A percentile compares a stretch with the other conserved stretches of the same genome.
phyloP scores from a whole-genome alignment of 768 basidiomycete genomes.

The Hemileccinum rubropunctum region DNA sequence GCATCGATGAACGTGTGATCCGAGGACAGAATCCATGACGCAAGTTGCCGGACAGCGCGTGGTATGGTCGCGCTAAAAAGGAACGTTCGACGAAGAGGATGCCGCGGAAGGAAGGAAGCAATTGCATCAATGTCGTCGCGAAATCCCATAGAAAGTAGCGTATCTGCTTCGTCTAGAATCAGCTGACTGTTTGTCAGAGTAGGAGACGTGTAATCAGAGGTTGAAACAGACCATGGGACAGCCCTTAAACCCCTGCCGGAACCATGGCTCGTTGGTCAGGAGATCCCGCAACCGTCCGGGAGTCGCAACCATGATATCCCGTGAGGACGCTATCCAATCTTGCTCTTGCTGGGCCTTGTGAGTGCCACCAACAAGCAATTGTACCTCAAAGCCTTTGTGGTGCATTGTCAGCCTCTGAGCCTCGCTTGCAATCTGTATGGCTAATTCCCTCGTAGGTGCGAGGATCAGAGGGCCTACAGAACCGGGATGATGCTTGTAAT shows the following conservation, averaged over 20 bases:
- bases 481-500: slow-evolving; percentile 38
- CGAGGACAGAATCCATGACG: slow-evolving; percentile 52
- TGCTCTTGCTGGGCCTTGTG: slow-evolving; percentile 64
- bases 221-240: slow-evolving; percentile 54
- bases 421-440: slow-evolving; percentile 86
- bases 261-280: slow-evolving; percentile 53
- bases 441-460: slow-evolving; percentile 87
- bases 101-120: slow-evolving; percentile 53
- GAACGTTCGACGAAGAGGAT: slow-evolving; percentile 79
- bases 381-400: slow-evolving; percentile 64
- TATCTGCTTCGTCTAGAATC: slow-evolving; percentile 91
- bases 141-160: slow-evolving; percentile 90
- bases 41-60: slow-evolving; percentile 65
- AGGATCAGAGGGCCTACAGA: slow-evolving; percentile 76
- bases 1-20: slow-evolving; percentile 75
- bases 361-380: slow-evolving; percentile 75
- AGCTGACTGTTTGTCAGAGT: slow-evolving; percentile 46
- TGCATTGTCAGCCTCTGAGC: slow-evolving; percentile 63
- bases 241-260: slow-evolving; percentile 49
- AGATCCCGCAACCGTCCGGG: slow-evolving; percentile 85
- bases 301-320: slow-evolving; percentile 86
- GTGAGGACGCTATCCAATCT: slow-evolving; percentile 58
- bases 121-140: slow-evolving; percentile 81
- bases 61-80: slow-evolving; percentile 90
- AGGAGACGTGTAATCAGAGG: background rate